Evolutionary conservation across 352 stramenopile species (phyloP).

Genomic region (Phytopythium delawarense): DNA sequence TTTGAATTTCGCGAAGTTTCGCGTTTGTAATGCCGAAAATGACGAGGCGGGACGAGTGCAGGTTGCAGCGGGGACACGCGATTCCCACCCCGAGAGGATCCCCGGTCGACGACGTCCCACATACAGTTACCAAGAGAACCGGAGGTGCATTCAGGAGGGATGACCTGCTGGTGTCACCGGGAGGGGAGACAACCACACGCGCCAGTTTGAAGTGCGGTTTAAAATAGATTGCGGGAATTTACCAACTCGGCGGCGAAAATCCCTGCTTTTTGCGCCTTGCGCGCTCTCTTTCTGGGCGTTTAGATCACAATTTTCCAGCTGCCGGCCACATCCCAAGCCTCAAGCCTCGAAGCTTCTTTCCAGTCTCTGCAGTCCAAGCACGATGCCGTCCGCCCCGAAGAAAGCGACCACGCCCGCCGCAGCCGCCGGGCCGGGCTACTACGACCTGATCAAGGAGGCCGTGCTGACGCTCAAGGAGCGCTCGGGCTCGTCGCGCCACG

Average conservation of each 20-base stretch:
- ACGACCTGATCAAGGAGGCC: constrained; percentile 92
- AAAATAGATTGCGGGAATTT: constrained; percentile 20
- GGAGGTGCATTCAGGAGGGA: not conserved
- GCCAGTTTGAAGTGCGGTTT: constrained; percentile 13
- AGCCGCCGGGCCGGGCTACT: constrained; percentile 72
- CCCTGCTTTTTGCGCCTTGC: not conserved
- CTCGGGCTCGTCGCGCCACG: constrained; percentile 86
- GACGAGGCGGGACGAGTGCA: constrained; percentile 1
- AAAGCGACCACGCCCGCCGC: constrained; percentile 30
- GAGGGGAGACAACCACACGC: constrained; percentile 9
- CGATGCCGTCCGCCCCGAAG: constrained; percentile 56
- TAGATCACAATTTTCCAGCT: constrained; percentile 41
- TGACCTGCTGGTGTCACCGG: not conserved
- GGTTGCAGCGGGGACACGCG: constrained; percentile 8
- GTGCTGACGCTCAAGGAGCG: constrained; percentile 91
- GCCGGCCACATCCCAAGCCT: constrained; percentile 14
- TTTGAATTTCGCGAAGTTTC: constrained; percentile 13
- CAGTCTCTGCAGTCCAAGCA: constrained; percentile 13
- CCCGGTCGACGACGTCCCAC: constrained; percentile 5
- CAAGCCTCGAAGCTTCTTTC: constrained; percentile 6
- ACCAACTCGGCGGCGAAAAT: constrained; percentile 7
- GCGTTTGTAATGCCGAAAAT: constrained; percentile 9
- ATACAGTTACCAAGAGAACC: constrained; percentile 3
- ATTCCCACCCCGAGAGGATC: constrained; percentile 14
- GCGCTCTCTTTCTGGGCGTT: not conserved